Percentiles rank a stretch among this genome's conserved stretches.
phyloP scores from a whole-genome alignment of 192 early-diverging fungal species.

The Phlyctochytrium planicorne region DNA sequence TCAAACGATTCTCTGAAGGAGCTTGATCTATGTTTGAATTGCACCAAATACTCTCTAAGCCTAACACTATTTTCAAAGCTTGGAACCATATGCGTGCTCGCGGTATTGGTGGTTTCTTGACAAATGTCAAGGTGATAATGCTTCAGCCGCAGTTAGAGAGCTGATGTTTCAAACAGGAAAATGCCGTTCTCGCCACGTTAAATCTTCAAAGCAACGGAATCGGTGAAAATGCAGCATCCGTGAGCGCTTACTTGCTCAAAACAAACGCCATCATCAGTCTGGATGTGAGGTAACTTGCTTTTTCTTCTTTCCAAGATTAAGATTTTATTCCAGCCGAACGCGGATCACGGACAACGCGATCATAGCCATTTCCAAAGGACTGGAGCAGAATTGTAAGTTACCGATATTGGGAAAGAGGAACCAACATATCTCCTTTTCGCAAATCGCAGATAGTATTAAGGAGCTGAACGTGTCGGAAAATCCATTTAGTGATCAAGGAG shows the following conservation, averaged over 20 bases:
- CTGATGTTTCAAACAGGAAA: conserved; percentile 24
- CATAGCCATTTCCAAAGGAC: conserved; percentile 30
- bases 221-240: conserved; percentile 39
- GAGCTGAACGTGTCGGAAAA: conserved; percentile 54
- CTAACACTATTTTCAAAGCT: conserved; percentile 13
- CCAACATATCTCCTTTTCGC: neutral
- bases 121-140: conserved; percentile 35
- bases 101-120: conserved; percentile 46
- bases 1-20: conserved; percentile 48
- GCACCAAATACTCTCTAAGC: neutral
- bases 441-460: conserved; percentile 32
- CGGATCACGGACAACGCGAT: conserved; percentile 39
- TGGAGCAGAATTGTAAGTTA: conserved; percentile 47
- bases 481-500: conserved; percentile 34
- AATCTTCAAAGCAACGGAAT: conserved; percentile 48
- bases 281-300: conserved; percentile 41
- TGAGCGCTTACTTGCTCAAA: conserved; percentile 30
- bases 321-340: conserved; percentile 27
- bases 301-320: neutral
- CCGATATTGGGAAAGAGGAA: neutral
- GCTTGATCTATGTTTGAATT: conserved; percentile 44
- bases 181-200: conserved; percentile 21
- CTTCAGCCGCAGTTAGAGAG: neutral
- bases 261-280: conserved; percentile 33
- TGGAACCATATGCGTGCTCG: conserved; percentile 48